Evolutionary conservation across 2,329 filamentous ascomycete genomes (phyloP).

Genomic region (Xylariaceae sp.): DNA sequence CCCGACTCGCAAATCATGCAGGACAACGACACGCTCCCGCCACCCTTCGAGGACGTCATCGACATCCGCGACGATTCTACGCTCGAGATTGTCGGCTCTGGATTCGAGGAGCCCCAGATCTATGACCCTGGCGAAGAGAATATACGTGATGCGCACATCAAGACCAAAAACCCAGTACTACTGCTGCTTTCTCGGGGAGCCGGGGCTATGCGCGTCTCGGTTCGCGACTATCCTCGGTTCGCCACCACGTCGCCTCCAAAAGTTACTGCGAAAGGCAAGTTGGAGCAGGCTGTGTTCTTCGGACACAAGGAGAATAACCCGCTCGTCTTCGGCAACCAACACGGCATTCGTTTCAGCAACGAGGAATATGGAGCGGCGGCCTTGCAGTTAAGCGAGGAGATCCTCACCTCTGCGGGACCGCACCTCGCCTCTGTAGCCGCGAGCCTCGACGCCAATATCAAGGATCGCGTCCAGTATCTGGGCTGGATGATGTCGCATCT

Average conservation of each 20-base stretch:
- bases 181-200: slow-evolving; percentile 58
- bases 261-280: slow-evolving; percentile 78
- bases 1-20: slow-evolving; percentile 71
- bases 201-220: slow-evolving; percentile 54
- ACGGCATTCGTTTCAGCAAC: slow-evolving; percentile 59
- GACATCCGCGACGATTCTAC: slow-evolving; percentile 65
- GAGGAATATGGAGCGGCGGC: slow-evolving; percentile 73
- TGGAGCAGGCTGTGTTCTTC: slow-evolving; percentile 94
- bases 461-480: slow-evolving; percentile 65
- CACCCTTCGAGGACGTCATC: slow-evolving; percentile 79
- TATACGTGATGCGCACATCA: slow-evolving; percentile 44
- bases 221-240: slow-evolving; percentile 55
- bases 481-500: slow-evolving; percentile 70
- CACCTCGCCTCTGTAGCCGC: slow-evolving; percentile 68
- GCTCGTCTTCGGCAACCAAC: slow-evolving; percentile 71
- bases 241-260: slow-evolving; percentile 51
- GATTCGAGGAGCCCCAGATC: slow-evolving; percentile 53
- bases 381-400: slow-evolving; percentile 70
- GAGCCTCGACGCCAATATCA: slow-evolving; percentile 76
- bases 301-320: slow-evolving; percentile 76
- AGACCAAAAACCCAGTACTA: slow-evolving; percentile 56
- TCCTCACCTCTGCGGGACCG: slow-evolving; percentile 69
- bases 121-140: slow-evolving; percentile 39
- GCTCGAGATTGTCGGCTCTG: slow-evolving; percentile 59
- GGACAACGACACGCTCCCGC: slow-evolving; percentile 56